These are phyloP conservation scores for Pelargonium cotyledonis DNA, from an alignment of 441 rosid genomes.

Conservation along the genomic window DNA sequence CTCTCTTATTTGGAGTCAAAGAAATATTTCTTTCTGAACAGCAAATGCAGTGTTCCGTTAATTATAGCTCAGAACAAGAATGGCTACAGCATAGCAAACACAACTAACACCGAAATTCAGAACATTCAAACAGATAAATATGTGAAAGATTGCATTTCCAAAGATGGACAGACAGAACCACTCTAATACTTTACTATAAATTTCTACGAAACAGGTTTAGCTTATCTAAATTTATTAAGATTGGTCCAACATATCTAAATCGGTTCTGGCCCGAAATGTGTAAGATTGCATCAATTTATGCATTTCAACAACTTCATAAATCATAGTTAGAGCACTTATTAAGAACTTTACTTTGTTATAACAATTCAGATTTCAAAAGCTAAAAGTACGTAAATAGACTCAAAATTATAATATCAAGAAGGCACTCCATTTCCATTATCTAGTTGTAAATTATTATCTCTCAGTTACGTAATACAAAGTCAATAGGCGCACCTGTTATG, in stretches of 20 bases:
- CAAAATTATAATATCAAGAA: neutral
- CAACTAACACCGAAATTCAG: neutral
- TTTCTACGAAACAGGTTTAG: neutral
- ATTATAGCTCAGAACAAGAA: no score
- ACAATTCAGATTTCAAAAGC: neutral
- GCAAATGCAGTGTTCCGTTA: no score
- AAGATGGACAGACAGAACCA: neutral
- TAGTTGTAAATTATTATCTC: neutral
- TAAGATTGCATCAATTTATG: neutral
- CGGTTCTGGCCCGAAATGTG: neutral
- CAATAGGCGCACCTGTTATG: neutral
- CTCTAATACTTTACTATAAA: neutral
- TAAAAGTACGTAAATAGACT: neutral
- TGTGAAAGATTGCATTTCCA: neutral
- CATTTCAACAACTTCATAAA: neutral
- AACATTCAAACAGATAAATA: neutral
- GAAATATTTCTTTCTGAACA: no score
- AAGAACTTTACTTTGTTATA: neutral
- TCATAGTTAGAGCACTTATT: neutral
- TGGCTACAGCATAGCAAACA: no score
- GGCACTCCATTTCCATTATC: neutral
- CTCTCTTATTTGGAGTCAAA: no score
- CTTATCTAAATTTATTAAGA: neutral
- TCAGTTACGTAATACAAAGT: neutral
- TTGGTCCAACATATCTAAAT: neutral